phyloP scores from a whole-genome alignment of 495 filamentous ascomycete genomes.

The Lepraria neglecta region DNA sequence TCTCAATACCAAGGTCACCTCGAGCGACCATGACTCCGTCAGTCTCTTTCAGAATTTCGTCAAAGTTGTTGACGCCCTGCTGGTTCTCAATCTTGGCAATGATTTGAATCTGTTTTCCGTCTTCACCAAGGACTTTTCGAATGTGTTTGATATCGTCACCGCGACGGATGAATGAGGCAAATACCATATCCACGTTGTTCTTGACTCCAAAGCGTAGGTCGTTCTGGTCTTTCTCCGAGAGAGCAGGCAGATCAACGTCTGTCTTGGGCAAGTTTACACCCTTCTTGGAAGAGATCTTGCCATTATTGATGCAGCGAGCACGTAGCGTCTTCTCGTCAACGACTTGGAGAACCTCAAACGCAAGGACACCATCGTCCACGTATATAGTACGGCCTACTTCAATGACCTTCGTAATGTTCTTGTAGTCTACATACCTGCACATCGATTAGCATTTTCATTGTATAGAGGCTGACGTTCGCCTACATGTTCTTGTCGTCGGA shows the following conservation, averaged over 20 bases:
- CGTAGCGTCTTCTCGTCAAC: slow-evolving; percentile 82
- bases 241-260: slow-evolving; percentile 92
- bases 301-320: slow-evolving; percentile 85
- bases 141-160: slow-evolving; percentile 88
- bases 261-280: slow-evolving; percentile 98
- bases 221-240: slow-evolving; percentile 96
- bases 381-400: slow-evolving; percentile 89
- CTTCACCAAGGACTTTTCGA: slow-evolving; percentile 81
- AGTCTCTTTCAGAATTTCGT: slow-evolving; percentile 90
- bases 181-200: slow-evolving; percentile 98
- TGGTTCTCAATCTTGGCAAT: slow-evolving; percentile 99
- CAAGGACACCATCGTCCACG: slow-evolving; percentile 95
- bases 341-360: slow-evolving; percentile 85
- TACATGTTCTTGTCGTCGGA: slow-evolving; percentile 92
- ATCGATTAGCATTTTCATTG: slow-evolving; percentile 2
- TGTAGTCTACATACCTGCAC: slow-evolving; percentile 92
- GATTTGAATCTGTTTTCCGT: slow-evolving; percentile 96
- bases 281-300: slow-evolving; percentile 96
- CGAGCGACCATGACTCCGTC: slow-evolving; percentile 99
- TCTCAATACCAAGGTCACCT: slow-evolving; percentile 97
- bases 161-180: slow-evolving; percentile 94
- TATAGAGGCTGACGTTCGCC: slow-evolving; percentile 28
- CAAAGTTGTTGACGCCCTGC: slow-evolving; percentile 98
- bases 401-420: slow-evolving; percentile 99
- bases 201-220: slow-evolving; percentile 93